phyloP scores from a whole-genome alignment of 257 asterid species.

The Capsicum rhomboideum region DNA sequence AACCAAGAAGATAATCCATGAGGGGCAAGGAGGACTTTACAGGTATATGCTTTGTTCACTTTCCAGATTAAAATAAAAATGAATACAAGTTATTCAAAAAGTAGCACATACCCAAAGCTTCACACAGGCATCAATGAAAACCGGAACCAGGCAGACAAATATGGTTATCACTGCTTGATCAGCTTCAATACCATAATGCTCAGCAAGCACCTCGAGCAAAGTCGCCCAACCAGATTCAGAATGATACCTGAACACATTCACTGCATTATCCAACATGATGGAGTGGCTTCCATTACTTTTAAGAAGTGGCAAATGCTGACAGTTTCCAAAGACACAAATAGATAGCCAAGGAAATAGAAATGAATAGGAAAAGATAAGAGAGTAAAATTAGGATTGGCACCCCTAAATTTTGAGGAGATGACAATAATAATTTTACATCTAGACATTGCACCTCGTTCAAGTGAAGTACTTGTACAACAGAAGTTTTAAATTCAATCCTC shows the following conservation, averaged over 20 bases:
- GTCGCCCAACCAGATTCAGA: constrained; percentile 96
- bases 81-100: not conserved
- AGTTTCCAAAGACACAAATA: not conserved
- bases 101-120: constrained; percentile 82
- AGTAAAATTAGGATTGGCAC: not conserved
- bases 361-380: not conserved
- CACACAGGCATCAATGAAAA: constrained; percentile 74
- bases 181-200: constrained; percentile 81
- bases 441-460: not conserved
- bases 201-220: constrained; percentile 60
- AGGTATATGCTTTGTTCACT: not conserved
- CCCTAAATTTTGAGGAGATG: not conserved
- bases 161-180: constrained; percentile 60
- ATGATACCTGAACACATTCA: constrained; percentile 61
- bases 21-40: not conserved
- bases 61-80: not conserved
- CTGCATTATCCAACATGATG: not conserved
- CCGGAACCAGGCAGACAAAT: constrained; percentile 74
- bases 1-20: not conserved
- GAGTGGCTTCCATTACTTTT: not conserved
- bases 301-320: not conserved
- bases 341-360: not conserved
- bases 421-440: not conserved
- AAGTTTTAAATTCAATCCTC: not conserved
- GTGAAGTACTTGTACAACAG: not conserved